Evolutionary conservation across 2,329 filamentous ascomycete genomes (phyloP).

Genomic region (Cladophialophora psammophila): DNA sequence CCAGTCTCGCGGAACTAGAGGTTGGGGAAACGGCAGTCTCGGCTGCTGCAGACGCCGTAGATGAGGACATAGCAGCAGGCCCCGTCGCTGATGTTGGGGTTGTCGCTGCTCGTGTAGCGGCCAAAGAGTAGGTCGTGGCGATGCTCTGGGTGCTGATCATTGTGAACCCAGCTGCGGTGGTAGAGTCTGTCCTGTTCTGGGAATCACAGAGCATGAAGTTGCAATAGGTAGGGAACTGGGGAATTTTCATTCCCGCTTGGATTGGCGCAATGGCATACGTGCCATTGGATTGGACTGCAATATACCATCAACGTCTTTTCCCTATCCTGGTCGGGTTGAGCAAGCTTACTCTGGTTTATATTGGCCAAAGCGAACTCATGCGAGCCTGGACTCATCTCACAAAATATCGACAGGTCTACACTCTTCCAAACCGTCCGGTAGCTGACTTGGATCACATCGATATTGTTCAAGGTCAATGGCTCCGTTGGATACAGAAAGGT

Average conservation of each 20-base stretch:
- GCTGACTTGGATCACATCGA: slow-evolving; percentile 30
- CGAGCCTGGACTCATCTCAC: slow-evolving; percentile 20
- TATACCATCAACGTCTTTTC: background rate
- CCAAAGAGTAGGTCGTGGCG: slow-evolving; percentile 25
- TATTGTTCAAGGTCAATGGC: slow-evolving; percentile 29
- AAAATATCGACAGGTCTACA: slow-evolving; percentile 31
- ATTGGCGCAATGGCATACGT: slow-evolving; percentile 29
- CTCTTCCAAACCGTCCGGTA: slow-evolving; percentile 28
- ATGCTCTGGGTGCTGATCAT: slow-evolving; percentile 31
- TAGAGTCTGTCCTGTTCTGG: slow-evolving; percentile 23
- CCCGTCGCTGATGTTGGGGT: slow-evolving; percentile 7
- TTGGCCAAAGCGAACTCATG: slow-evolving; percentile 26
- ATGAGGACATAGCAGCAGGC: slow-evolving; percentile 4
- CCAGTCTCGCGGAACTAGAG: slow-evolving; percentile 13
- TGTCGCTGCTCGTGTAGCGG: slow-evolving; percentile 12
- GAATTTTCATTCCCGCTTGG: slow-evolving; percentile 29
- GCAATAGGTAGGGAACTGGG: slow-evolving; percentile 29
- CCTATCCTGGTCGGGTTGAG: background rate
- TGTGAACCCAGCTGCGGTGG: slow-evolving; percentile 28
- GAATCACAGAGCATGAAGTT: slow-evolving; percentile 29
- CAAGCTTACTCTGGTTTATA: slow-evolving; percentile 22
- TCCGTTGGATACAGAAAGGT: slow-evolving; percentile 31
- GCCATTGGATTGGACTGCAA: slow-evolving; percentile 23
- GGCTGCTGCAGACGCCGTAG: slow-evolving; percentile 6
- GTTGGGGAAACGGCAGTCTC: slow-evolving; percentile 12